Conservation (phyloP, 805 yeast species). For the Metschnikowia lochheadii region DNA sequence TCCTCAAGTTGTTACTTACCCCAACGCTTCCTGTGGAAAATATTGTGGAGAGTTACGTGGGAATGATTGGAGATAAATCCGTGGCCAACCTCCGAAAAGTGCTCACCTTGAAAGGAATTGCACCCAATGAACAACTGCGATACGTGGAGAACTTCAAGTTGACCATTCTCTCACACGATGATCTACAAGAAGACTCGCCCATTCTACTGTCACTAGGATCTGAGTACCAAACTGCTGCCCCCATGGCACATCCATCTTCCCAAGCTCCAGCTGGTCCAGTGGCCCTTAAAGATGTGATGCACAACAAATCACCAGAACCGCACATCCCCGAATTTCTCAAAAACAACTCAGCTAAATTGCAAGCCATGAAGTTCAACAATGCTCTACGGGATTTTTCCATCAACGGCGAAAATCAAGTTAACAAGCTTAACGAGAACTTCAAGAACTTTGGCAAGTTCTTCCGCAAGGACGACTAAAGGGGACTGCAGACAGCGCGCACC, state of each 20-base stretch:
- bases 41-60: slow-evolving; percentile 62
- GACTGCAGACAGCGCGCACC: neutral
- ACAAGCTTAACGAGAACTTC: slow-evolving; percentile 62
- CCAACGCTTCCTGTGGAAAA: slow-evolving; percentile 58
- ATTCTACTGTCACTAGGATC: slow-evolving; percentile 27
- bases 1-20: slow-evolving; percentile 66
- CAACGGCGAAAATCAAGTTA: slow-evolving; percentile 57
- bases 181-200: slow-evolving; percentile 27
- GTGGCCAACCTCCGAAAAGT: slow-evolving; percentile 61
- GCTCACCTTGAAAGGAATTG: slow-evolving; percentile 58
- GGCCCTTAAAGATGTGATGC: slow-evolving; percentile 9
- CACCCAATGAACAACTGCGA: slow-evolving; percentile 22
- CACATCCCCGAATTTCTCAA: slow-evolving; percentile 18
- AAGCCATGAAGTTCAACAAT: slow-evolving; percentile 42
- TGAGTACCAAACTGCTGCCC: neutral
- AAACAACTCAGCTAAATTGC: slow-evolving; percentile 31
- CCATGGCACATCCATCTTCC: slow-evolving; percentile 14
- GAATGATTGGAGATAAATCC: slow-evolving; percentile 61
- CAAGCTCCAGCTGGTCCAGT: slow-evolving; percentile 13
- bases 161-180: slow-evolving; percentile 28
- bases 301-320: slow-evolving; percentile 26
- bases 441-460: slow-evolving; percentile 56
- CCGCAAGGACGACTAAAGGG: slow-evolving; percentile 27
- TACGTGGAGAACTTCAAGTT: slow-evolving; percentile 36
- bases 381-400: slow-evolving; percentile 41